A percentile compares a stretch with the other conserved stretches of the same genome.
Evolutionary conservation across 2,329 filamentous ascomycete species (phyloP).

Genomic region (Exserohilum rostratum): DNA sequence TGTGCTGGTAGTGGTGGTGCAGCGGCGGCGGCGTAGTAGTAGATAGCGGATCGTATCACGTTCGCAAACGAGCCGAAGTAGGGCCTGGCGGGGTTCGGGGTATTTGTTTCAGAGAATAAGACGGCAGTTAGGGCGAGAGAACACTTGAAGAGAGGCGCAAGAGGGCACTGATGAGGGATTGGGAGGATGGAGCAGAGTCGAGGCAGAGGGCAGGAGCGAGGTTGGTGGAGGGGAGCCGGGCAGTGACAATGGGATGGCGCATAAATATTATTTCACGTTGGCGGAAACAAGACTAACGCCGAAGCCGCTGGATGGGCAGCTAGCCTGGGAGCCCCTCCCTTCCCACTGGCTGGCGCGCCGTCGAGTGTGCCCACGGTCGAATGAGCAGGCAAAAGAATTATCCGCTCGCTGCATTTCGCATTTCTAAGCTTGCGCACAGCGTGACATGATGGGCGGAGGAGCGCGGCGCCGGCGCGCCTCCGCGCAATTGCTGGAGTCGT

Average conservation of each 20-base stretch:
- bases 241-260: slow-evolving; percentile 25
- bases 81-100: not conserved
- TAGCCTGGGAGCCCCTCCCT: not conserved
- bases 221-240: slow-evolving; percentile 16
- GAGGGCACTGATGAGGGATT: not conserved
- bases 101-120: not conserved
- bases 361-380: slow-evolving; percentile 30
- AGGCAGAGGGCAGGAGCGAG: slow-evolving; percentile 5
- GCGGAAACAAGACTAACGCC: slow-evolving; percentile 24
- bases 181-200: not conserved
- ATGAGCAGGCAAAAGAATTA: slow-evolving; percentile 21
- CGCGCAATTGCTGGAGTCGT: slow-evolving; percentile 21
- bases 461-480: slow-evolving; percentile 16
- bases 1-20: slow-evolving; percentile 17
- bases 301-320: slow-evolving; percentile 17
- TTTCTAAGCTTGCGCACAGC: slow-evolving; percentile 18
- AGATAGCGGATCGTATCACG: not conserved
- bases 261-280: slow-evolving; percentile 30
- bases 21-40: not conserved
- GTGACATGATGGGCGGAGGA: not conserved
- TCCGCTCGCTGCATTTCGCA: slow-evolving; percentile 7
- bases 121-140: not conserved
- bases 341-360: slow-evolving; percentile 10
- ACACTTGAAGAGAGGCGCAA: not conserved
- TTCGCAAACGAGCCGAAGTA: not conserved